Evolutionary conservation across 345 rosid species (phyloP), one percentile per base, ranked within the genome.

Genomic region (Combretum micranthum): DNA sequence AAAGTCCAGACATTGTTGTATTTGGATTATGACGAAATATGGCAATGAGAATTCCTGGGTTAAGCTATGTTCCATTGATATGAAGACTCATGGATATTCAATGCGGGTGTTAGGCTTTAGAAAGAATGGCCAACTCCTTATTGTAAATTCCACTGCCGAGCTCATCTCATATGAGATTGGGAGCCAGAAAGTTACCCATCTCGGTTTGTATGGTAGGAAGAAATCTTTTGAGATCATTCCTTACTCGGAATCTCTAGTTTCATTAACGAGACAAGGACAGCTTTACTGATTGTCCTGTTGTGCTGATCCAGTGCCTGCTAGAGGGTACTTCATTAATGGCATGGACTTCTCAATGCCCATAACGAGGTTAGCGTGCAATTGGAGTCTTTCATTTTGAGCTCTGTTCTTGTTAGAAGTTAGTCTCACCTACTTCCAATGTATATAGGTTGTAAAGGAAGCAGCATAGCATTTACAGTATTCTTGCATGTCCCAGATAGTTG

Each of bases 1-100:
- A 7, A 48, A 18, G 4, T 52, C 39, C n/a, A 61, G 60, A 1
- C 45, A 52, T 5, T 64, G 68, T 43, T 44, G 47, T 56, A 55
- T 77, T 52, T 77, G 82, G 82, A 62, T 67, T 39, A 61, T 77
- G 76, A 56, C 52, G 21, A 67, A 68, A 57, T 65, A 73, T 0
- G 63, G 74, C 0, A 39, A 13, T 1, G 42, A 48, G 2, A 59
- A 61, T 25, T 73, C 73, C 19, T 73, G 76, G 78, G 43, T 49
- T 18, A 73, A 62, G 51, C 51, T 45, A 46, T 53, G 57, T 49
- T 53, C 46, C 6, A 39, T 68, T 57, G 61, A 64, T 57, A 44
- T 73, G 1, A 0, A 43, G 22, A 47, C 12, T 12, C 42, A 19
- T 1, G 64, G 62, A 0, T 72, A 71, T 14, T 39, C 73, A 0